Conservation (phyloP, 2,329 filamentous ascomycete genomes). For the Pseudogymnoascus sp. region DNA sequence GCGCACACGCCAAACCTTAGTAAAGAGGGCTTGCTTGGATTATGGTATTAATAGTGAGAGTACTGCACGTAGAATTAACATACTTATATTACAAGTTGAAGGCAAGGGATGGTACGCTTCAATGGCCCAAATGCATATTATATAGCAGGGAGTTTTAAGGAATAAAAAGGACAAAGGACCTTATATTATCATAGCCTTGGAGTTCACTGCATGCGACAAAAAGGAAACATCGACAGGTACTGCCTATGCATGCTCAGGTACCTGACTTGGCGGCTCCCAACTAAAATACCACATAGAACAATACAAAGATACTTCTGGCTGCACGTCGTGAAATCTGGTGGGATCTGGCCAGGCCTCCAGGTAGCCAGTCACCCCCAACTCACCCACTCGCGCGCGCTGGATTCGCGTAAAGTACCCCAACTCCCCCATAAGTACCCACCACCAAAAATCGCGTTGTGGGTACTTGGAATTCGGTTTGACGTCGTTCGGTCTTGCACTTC, state of each 20-base stretch:
- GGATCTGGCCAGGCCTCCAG: not conserved
- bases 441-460: not conserved
- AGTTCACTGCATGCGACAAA: constrained; percentile 2
- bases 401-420: not conserved
- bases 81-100: not conserved
- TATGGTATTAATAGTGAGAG: not conserved
- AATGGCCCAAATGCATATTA: not conserved
- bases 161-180: not conserved
- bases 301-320: constrained; percentile 3
- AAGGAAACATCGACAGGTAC: constrained; percentile 8
- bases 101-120: not conserved
- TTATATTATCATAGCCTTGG: not conserved
- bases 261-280: constrained; percentile 4
- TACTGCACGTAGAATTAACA: not conserved
- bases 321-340: not conserved
- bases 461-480: not conserved
- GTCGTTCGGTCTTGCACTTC: not conserved
- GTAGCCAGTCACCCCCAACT: too few relatives aligned
- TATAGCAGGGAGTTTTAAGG: not conserved
- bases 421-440: not conserved
- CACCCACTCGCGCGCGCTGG: not conserved
- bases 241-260: not conserved
- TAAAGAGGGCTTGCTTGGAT: not conserved
- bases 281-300: not conserved
- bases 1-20: not conserved